Evolutionary conservation across 2,329 filamentous ascomycete genomes (phyloP).

Genomic region (Aureobasidium zeae): DNA sequence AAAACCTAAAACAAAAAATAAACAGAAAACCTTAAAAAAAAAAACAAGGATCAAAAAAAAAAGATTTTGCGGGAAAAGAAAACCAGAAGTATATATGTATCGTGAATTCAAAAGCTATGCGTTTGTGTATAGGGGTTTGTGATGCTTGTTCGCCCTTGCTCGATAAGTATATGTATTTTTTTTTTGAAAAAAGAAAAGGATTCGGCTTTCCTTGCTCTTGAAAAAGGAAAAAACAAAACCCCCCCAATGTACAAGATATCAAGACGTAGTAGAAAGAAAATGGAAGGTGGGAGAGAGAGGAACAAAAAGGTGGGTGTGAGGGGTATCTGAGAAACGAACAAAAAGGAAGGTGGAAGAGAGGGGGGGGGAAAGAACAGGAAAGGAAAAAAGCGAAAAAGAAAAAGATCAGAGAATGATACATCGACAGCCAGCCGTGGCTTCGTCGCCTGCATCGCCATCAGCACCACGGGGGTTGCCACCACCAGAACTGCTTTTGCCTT

Average conservation of each 20-base stretch:
- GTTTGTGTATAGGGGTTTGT: no score
- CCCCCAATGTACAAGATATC: neutral
- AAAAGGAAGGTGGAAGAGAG: neutral
- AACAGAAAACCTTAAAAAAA: no score
- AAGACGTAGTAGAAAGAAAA: neutral
- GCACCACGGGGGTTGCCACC: slow-evolving; percentile 8
- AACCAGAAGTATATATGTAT: no score
- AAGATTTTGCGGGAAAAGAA: no score
- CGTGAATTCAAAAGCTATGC: no score
- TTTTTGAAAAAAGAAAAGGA: neutral
- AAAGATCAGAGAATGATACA: slow-evolving; percentile 52
- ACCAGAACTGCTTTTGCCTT: slow-evolving; percentile 45
- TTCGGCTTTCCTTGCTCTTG: neutral
- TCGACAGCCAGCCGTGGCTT: slow-evolving; percentile 51
- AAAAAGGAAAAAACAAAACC: neutral
- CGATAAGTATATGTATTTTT: no score
- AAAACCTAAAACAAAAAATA: no score
- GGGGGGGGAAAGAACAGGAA: neutral
- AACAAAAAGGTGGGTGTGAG: neutral
- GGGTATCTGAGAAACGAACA: neutral
- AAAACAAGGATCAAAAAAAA: no score
- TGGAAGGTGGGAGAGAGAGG: neutral
- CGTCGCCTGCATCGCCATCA: slow-evolving; percentile 45
- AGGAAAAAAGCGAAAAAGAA: neutral
- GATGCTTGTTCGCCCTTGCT: no score